Evolutionary conservation across 768 basidiomycete species (phyloP), one percentile per base, ranked within the genome.

Genomic region (Russula griseocarnosa): DNA sequence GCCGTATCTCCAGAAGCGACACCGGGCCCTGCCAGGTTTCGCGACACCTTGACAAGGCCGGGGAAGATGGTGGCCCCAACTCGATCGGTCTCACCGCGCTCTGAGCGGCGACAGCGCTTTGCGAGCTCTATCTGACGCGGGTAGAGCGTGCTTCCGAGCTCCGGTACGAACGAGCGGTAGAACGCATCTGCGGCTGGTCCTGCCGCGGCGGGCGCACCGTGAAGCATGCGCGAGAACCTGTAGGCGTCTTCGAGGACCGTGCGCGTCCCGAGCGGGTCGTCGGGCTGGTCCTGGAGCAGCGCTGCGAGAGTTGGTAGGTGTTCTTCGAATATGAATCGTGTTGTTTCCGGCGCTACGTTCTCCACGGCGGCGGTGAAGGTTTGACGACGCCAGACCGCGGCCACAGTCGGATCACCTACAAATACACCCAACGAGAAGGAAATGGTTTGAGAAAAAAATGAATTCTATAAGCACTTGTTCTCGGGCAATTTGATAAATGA

Each of bases 331-430:
- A 93, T 86, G 72, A 75, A 79, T 32, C 79, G 69, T 0, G 84
- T 80, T 82, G 91, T 88, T 56, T 87, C 86, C 7, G 85, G 82
- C 0, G 89, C 86, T 73, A 86, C 87, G 0, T 81, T 73, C 38
- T 92, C 90, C 58, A 94, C 88, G 5, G 92, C 90, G 0, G 92
- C 92, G 13, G 88, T 87, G 75, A 92, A 93, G 3, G 92, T 94
- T 72, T 94, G 92, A 13, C 91, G 83, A 26, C 92, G 84, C 92
- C 92, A 94, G 22, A 94, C 92, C 46, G 84, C 82, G 0, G 92
- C 92, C n/a, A 94, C 90, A 5, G 90, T 86, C 14, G 92, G 86
- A 70, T 94, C 90, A 56, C 90, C 90, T 93, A 69, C 11, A 20
- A 47, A 30, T 40, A 13, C 16, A 36, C 14, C 38, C 38, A 38